Base-by-base conservation (phyloP, 768 basidiomycete genomes). In the Hebeloma cylindrosporum region DNA sequence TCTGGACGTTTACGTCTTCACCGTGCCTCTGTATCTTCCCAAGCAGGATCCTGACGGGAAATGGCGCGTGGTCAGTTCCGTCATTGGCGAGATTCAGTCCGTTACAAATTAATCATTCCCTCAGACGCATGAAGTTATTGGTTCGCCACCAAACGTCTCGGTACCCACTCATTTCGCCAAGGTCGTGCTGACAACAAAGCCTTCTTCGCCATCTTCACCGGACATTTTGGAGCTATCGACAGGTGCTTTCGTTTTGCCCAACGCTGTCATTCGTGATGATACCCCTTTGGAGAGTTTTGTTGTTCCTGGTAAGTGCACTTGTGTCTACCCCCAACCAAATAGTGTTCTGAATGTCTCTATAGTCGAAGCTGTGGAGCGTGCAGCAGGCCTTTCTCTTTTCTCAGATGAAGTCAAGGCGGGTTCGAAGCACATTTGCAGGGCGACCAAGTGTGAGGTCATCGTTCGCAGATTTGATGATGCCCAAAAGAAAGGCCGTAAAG, bases 151-250 rank as follows among this genome's bases (percentile, higher is more conserved):
- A 8, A 91, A 88, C 58, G 73, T 97, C 47, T 74, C 89, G 37
- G 96, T 99, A 13, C 96, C 96, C 1, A 98, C 96, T 4, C 96
- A 99, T 62, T 98, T 98, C 62, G 94, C 95, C 23, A 98, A 98
- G 65, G 94, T 97, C 23, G 83, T 97, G 17, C 72, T 97, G 40
- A 77, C 88, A 2, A 77, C 89, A 0, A 79, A 78, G 51, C 86
- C 90, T 0, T 72, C 79, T 18, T 90, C 88, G 1, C 85, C 88
- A 7, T 77, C 77, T 26, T 84, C 76, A 1, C 89, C 82, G 5
- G 71, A 87, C 42, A 61, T 83, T 10, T 72, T 75, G 4, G 93
- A 98, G 54, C 72, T 95, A 32, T 81, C 89, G 0, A 80, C 88
- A 2, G 96, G 94, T 9, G 96, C 94, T 8, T 99, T 99, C 61